phyloP scores from a whole-genome alignment of 257 asterid species.

The Paulownia fortunei region DNA sequence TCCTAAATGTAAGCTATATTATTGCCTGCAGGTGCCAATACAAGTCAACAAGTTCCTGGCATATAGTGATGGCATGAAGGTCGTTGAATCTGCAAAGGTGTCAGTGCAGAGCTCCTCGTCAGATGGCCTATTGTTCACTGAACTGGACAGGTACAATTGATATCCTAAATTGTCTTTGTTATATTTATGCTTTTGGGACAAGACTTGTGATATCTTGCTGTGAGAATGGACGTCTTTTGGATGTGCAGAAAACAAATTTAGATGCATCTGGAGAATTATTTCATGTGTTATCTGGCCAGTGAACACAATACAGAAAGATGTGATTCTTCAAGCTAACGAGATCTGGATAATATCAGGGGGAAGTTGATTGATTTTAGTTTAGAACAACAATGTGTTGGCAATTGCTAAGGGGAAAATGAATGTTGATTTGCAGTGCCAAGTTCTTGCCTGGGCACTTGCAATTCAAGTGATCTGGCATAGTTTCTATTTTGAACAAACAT shows the following conservation, averaged over 20 bases:
- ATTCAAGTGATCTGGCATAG: not conserved
- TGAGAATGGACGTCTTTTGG: not conserved
- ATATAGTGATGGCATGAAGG: conserved; percentile 57
- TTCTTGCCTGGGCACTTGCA: not conserved
- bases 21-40: conserved; percentile 54
- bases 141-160: conserved; percentile 53
- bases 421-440: not conserved
- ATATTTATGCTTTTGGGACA: not conserved
- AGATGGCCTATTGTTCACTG: conserved; percentile 43
- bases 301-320: no score
- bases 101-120: conserved; percentile 35
- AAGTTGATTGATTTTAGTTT: no score
- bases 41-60: conserved; percentile 67
- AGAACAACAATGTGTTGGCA: not conserved
- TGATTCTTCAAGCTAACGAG: not conserved
- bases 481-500: not conserved
- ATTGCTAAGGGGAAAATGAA: not conserved
- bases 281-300: no score
- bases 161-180: not conserved
- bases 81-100: conserved; percentile 51
- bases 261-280: not conserved
- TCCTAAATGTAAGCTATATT: not conserved
- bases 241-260: not conserved
- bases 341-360: not conserved
- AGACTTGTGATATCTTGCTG: not conserved